Percentiles rank a stretch among this genome's conserved stretches.
Evolutionary conservation across 73 alveolate species (phyloP).

Genomic region (Symbiodinium natans): DNA sequence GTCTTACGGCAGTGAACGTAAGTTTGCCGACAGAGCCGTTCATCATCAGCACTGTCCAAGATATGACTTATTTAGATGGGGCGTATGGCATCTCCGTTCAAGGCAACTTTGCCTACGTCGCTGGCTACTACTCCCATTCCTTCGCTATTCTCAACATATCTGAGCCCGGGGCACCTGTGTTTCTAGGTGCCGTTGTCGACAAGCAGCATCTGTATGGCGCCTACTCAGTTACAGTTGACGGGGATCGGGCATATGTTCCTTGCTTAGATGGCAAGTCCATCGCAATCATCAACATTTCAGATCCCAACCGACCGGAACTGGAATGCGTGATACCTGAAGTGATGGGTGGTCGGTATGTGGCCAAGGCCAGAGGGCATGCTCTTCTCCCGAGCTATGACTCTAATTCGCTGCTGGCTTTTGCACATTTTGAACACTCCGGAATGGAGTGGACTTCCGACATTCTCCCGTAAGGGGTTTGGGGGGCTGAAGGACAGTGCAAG

Average conservation of each 20-base stretch:
- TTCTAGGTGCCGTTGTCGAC: not conserved
- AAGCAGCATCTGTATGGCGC: not conserved
- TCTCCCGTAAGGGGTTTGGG: not conserved
- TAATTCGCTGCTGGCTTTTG: slow-evolving; percentile 11
- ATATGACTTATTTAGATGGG: not conserved
- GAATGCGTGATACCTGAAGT: not conserved
- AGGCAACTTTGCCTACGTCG: not conserved
- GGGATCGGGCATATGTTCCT: not conserved
- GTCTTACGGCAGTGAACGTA: not conserved
- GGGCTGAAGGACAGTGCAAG: not conserved
- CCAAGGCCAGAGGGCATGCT: not conserved
- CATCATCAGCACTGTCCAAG: not conserved
- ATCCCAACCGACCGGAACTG: not conserved
- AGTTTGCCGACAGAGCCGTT: not conserved
- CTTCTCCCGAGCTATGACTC: not conserved
- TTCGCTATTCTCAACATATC: not conserved
- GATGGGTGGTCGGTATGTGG: not conserved
- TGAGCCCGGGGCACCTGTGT: not conserved
- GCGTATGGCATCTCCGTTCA: not conserved
- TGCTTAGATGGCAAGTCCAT: slow-evolving; percentile 4
- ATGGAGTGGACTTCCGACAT: not conserved
- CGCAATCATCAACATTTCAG: not conserved
- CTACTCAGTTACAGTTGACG: not conserved
- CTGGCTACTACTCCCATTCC: slow-evolving; percentile 2
- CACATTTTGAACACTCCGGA: not conserved